Evolutionary conservation across 176 grass and related monocot species (phyloP).

Genomic region (Oryza meridionalis): DNA sequence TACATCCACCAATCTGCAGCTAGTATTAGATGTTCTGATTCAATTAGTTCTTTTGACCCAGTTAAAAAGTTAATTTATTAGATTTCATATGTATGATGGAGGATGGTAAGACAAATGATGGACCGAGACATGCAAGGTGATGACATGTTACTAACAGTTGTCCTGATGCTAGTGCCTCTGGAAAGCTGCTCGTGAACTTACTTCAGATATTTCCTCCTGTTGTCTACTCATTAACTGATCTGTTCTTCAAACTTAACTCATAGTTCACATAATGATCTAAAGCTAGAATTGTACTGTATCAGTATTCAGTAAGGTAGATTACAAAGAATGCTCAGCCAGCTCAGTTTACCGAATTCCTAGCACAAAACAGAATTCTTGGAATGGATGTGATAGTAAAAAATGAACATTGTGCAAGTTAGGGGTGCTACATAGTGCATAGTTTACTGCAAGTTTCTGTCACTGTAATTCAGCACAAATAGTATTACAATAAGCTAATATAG

Average conservation of each 20-base stretch:
- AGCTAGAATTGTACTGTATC: background rate
- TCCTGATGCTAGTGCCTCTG: background rate
- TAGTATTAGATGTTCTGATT: background rate
- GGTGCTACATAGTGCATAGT: background rate
- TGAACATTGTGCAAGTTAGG: background rate
- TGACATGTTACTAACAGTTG: background rate
- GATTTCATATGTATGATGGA: background rate
- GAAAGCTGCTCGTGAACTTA: background rate
- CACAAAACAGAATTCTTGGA: background rate
- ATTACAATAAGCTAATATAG: background rate
- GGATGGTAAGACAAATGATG: background rate
- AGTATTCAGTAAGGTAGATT: background rate
- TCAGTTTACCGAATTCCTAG: background rate
- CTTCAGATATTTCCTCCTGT: background rate
- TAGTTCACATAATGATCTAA: background rate
- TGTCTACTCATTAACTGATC: background rate
- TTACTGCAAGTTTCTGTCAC: background rate
- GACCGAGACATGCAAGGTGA: slow-evolving; percentile 8
- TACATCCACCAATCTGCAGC: background rate
- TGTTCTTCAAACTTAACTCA: background rate
- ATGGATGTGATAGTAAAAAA: background rate
- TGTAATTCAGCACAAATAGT: background rate
- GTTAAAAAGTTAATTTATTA: background rate
- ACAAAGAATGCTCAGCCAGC: background rate
- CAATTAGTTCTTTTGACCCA: background rate